Evolutionary conservation across 2,329 filamentous ascomycete species (phyloP), one percentile per base, ranked within the genome.

Genomic region (Neoarthrinium moseri): DNA sequence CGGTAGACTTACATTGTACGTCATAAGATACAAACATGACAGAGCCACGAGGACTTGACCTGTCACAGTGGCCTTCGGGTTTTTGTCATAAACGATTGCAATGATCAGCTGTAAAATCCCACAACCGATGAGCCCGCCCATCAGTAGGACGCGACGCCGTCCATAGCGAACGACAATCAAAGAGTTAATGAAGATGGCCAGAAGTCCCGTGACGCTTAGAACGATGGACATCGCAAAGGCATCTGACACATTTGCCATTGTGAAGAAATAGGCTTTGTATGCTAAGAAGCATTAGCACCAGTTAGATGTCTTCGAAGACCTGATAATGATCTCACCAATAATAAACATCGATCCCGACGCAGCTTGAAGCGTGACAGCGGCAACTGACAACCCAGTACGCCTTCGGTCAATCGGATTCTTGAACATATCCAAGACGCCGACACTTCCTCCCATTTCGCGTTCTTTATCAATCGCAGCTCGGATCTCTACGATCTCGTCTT

Each of bases 401-500:
- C 71, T 55, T 20, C 71, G 61, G 54, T 75, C 71, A 17, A 74
- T 58, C 3, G 71, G 68, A 48, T 73, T 68, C 38, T 59, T 65
- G 59, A 72, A 68, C 59, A 74, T 69, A 50, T 75, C 71, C 34
- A 68, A 51, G 10, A 73, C 52, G 48, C 63, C 59, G 2, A 64
- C 59, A 36, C 57, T 55, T 39, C 57, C 60, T n/a, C 63, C 63
- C 30, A 68, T 35, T 39, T 64, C 60, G 7, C 52, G 48, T 46
- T 70, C 67, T 24, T 58, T 52, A 5, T 63, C 58, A 24, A 68
- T 65, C 3, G 65, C 64, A n/a, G 52, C n/a, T n/a, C 91, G 13
- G 94, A 99, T 71, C 82, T 99, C 24, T 97, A 94, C 66, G 37
- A 66, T 52, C 46, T 70, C 66, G 15, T 54, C 52, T 3, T 66